These are phyloP conservation scores for Ceratorhiza oryzae-sativae DNA, from an alignment of 1,284 basidiomycete genomes.

Conservation along the genomic window DNA sequence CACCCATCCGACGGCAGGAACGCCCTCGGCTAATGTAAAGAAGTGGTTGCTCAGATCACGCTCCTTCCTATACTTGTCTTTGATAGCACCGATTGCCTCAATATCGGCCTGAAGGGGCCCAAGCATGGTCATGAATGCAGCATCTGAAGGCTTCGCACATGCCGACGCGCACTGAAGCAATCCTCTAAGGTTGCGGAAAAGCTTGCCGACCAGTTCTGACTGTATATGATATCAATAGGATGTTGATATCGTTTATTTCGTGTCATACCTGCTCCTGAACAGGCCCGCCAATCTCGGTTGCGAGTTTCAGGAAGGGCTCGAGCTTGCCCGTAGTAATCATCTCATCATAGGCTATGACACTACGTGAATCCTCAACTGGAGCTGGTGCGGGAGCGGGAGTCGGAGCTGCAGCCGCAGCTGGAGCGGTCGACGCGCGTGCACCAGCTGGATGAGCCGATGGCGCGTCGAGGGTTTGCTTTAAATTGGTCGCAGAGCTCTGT, in stretches of 20 bases:
- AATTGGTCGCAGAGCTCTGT: conserved; percentile 50
- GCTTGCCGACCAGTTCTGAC: conserved; percentile 73
- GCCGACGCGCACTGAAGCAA: conserved; percentile 72
- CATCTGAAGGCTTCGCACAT: conserved; percentile 82
- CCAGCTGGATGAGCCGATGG: conserved; percentile 47
- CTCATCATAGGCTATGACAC: conserved; percentile 78
- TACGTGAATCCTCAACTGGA: conserved; percentile 60
- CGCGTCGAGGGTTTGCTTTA: conserved; percentile 40
- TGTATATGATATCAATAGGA: conserved; percentile 48
- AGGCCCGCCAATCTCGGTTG: conserved; percentile 74
- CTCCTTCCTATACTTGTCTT: conserved; percentile 81
- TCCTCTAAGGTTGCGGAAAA: conserved; percentile 72
- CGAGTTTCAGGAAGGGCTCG: conserved; percentile 75
- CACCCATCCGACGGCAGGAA: conserved; percentile 91
- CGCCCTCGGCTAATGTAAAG: conserved; percentile 82
- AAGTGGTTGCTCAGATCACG: conserved; percentile 86
- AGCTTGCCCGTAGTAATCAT: conserved; percentile 74
- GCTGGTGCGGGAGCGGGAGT: conserved; percentile 52
- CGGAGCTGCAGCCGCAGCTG: too few species aligned
- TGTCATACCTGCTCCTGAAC: conserved; percentile 80
- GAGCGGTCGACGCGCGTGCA: conserved; percentile 44
- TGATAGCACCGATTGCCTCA: conserved; percentile 76
- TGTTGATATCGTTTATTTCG: background rate
- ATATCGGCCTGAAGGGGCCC: conserved; percentile 78
- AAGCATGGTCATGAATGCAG: conserved; percentile 67